These are phyloP conservation scores for Solioccasus polychromus DNA, from an alignment of 768 basidiomycete species.

Conservation along the genomic window DNA sequence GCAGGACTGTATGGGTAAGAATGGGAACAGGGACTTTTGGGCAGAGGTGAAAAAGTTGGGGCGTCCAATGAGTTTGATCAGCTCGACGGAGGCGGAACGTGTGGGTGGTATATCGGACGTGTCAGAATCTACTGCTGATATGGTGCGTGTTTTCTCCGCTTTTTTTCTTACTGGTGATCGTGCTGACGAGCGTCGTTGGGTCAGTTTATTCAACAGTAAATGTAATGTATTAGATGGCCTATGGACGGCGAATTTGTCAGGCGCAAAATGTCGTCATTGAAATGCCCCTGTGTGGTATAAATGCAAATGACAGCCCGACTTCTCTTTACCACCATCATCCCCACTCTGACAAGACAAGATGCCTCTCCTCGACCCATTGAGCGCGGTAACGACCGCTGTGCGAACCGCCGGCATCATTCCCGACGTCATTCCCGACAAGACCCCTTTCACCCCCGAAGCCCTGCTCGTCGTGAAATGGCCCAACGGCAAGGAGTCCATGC, in stretches of 20 bases:
- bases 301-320: neutral
- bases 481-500: slow-evolving; percentile 30
- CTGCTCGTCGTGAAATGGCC: slow-evolving; percentile 30
- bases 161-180: neutral
- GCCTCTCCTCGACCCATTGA: slow-evolving; percentile 28
- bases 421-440: slow-evolving; percentile 26
- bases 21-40: slow-evolving; percentile 74
- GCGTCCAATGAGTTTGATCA: slow-evolving; percentile 57
- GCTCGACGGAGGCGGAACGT: slow-evolving; percentile 55
- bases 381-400: slow-evolving; percentile 14
- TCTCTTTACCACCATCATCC: neutral
- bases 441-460: slow-evolving; percentile 26
- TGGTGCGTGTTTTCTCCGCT: slow-evolving; percentile 40
- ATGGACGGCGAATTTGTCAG: neutral
- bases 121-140: slow-evolving; percentile 50
- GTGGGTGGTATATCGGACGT: slow-evolving; percentile 56
- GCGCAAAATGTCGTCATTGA: slow-evolving; percentile 8
- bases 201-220: slow-evolving; percentile 27
- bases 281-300: slow-evolving; percentile 2
- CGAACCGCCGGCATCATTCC: slow-evolving; percentile 25
- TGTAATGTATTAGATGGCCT: too few relatives aligned
- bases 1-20: slow-evolving; percentile 47
- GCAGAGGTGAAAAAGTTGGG: slow-evolving; percentile 48
- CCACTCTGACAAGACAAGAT: slow-evolving; percentile 5
- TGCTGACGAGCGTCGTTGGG: too few relatives aligned